Evolutionary conservation across 2,329 filamentous ascomycete genomes (phyloP), one percentile per base, ranked within the genome.

Genomic region (Ophiosphaerella narmari): DNA sequence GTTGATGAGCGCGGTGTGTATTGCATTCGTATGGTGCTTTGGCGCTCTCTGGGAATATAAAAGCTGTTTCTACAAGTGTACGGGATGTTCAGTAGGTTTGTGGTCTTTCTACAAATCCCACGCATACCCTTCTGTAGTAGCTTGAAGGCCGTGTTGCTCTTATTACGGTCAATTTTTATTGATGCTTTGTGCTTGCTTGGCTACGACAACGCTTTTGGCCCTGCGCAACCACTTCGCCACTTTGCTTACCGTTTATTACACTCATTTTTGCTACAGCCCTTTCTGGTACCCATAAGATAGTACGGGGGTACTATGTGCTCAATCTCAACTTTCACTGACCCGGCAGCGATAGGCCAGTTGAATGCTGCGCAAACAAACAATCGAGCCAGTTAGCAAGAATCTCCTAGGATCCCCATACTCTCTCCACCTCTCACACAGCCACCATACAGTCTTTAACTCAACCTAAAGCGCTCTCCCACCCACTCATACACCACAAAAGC

Each of bases 1-100:
- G 12, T 26, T 9, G 14, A 35, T 21, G 29, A 29, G 23, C n/a
- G 41, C 36, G 33, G 12, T 24, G 31, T 18, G 41, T 26, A 23
- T 48, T 31, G 54, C 54, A 55, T 62, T 49, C 52, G 59, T 49
- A 49, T 41, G 65, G 65, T 62, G 65, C 60, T 62, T 47, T 57
- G 65, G 63, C 56, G 62, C 65, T 66, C 14, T 36, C 16, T 43
- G 36, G 31, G 35, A 21, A 7, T 18, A 21, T 29, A 36, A 34
- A 35, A 47, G 45, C 21, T 31, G 37, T n/a, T 41, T 16, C 40
- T 38, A 18, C 11, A 23, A 39, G 5, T 50, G 43, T 45, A 31
- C 29, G 41, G 24, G 50, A 29, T 41, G 37, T 14, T 34, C 43
- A 41, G 44, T 39, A 48, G 41, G 39, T 40, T 21, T 24, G 47